Evolutionary conservation across 2,329 filamentous ascomycete species (phyloP).

Genomic region (Aureobasidium leucospermi): DNA sequence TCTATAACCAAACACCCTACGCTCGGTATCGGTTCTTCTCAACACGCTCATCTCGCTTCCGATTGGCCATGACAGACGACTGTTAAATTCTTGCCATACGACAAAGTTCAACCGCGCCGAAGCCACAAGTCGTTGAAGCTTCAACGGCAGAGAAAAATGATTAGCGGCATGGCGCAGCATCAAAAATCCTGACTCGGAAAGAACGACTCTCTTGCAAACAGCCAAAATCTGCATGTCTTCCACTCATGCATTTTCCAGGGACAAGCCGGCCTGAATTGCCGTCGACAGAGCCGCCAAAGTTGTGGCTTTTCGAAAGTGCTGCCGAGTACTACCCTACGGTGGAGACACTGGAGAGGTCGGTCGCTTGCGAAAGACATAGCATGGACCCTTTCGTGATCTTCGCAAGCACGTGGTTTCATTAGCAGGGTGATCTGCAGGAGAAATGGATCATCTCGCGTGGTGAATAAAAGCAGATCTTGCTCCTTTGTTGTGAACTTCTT

Average conservation of each 20-base stretch:
- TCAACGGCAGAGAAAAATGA: not conserved
- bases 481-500: not conserved
- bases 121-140: not conserved
- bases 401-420: not conserved
- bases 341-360: no score
- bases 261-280: no score
- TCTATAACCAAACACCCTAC: no score
- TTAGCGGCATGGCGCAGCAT: not conserved
- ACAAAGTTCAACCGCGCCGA: no score
- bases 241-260: no score
- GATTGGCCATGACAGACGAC: not conserved
- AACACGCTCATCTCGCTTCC: not conserved
- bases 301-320: not conserved
- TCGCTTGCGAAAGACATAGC: not conserved
- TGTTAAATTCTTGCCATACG: no score
- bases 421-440: constrained; percentile 3
- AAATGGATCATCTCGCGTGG: not conserved
- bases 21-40: no score
- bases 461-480: constrained; percentile 6
- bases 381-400: not conserved
- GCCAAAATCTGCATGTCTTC: no score
- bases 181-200: not conserved
- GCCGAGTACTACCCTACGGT: not conserved
- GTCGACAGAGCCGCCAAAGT: no score
- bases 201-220: no score